A percentile compares a stretch with the other conserved stretches of the same genome.
Conservation (phyloP, 805 yeast species). For the Tetrapisispora namnaoensis region DNA sequence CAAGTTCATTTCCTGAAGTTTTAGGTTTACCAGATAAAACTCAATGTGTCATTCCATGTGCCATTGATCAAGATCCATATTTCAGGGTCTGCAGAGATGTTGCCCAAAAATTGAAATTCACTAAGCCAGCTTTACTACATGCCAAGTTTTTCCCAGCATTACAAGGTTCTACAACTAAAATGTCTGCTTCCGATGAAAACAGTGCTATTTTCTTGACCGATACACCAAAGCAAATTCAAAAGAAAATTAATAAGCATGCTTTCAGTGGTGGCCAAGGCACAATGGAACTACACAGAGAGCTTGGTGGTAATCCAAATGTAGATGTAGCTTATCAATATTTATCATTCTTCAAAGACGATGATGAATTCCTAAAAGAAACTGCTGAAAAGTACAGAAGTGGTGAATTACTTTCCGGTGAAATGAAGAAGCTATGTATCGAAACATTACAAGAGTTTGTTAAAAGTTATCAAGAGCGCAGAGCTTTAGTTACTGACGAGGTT, state of each 20-base stretch:
- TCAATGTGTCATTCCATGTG: conserved; percentile 96
- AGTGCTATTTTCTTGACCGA: conserved; percentile 94
- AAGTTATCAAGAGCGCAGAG: conserved; percentile 73
- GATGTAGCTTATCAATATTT: conserved; percentile 93
- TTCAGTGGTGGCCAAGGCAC: conserved; percentile 89
- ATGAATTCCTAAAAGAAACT: conserved; percentile 55
- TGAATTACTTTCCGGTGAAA: conserved; percentile 80
- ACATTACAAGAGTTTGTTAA: conserved; percentile 70
- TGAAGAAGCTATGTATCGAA: conserved; percentile 80
- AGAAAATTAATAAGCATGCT: conserved; percentile 92
- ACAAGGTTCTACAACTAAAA: conserved; percentile 92
- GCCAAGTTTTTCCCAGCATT: conserved; percentile 96
- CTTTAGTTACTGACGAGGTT: conserved; percentile 48
- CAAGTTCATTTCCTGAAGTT: conserved; percentile 90
- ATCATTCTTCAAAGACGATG: conserved; percentile 84
- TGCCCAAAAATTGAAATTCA: conserved; percentile 80
- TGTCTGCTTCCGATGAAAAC: conserved; percentile 90
- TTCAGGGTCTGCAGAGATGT: conserved; percentile 97
- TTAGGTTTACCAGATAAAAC: conserved; percentile 81
- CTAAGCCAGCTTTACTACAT: conserved; percentile 88
- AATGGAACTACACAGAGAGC: conserved; percentile 78
- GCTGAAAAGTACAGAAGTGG: conserved; percentile 66
- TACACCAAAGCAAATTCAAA: conserved; percentile 82
- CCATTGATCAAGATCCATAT: conserved; percentile 98
- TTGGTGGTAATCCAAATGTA: conserved; percentile 90